A percentile compares a stretch with the other conserved stretches of the same genome.
These are phyloP conservation scores for Tuber borchii DNA, from an alignment of 495 filamentous ascomycete species.

Conservation along the genomic window DNA sequence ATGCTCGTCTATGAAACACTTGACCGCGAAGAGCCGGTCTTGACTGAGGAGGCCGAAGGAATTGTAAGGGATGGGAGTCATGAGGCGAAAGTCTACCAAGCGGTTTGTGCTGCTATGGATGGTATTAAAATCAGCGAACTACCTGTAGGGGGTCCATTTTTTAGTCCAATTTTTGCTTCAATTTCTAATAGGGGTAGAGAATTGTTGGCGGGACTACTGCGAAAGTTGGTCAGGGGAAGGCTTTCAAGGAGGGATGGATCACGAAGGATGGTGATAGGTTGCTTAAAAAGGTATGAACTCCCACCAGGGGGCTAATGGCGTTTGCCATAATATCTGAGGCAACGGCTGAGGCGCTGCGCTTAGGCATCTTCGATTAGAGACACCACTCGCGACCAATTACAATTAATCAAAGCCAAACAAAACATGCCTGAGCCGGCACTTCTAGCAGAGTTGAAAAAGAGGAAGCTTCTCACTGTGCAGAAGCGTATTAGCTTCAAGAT, in stretches of 20 bases:
- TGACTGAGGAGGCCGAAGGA: constrained; percentile 71
- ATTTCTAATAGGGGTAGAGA: constrained; percentile 45
- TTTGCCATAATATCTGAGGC: neutral
- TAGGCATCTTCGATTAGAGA: constrained; percentile 67
- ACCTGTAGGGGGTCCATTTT: constrained; percentile 44
- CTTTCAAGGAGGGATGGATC: constrained; percentile 95
- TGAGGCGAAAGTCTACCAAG: constrained; percentile 90
- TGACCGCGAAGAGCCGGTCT: constrained; percentile 66
- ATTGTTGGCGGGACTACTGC: constrained; percentile 71
- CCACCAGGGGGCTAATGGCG: neutral
- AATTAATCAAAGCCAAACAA: constrained; percentile 60
- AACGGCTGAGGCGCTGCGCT: constrained; percentile 22
- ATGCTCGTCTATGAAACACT: constrained; percentile 82
- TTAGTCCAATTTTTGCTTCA: constrained; percentile 7
- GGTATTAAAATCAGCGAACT: constrained; percentile 76
- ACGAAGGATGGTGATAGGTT: constrained; percentile 67
- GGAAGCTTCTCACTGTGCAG: constrained; percentile 71
- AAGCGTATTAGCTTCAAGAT: constrained; percentile 83
- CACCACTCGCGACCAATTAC: constrained; percentile 64
- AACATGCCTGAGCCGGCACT: constrained; percentile 64
- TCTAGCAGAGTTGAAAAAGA: constrained; percentile 73
- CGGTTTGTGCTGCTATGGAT: constrained; percentile 66
- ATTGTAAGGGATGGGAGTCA: constrained; percentile 83
- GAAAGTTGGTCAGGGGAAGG: constrained; percentile 89
- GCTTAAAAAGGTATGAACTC: constrained; percentile 41